A percentile compares a stretch with the other conserved stretches of the same genome.
phyloP scores from a whole-genome alignment of 768 basidiomycete genomes.

The Trametes coccinea region DNA sequence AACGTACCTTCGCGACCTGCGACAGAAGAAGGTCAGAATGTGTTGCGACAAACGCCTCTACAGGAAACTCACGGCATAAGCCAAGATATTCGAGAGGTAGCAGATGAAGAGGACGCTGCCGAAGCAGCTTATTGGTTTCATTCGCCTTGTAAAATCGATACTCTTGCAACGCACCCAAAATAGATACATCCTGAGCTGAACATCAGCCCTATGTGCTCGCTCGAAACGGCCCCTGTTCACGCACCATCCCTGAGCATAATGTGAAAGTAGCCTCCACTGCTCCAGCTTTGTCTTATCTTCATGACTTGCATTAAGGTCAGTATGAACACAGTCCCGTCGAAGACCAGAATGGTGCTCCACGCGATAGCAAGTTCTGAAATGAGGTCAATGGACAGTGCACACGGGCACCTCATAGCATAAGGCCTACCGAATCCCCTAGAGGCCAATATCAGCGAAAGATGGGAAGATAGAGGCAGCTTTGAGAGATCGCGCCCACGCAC shows the following conservation, averaged over 20 bases:
- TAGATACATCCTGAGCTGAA: conserved; percentile 3
- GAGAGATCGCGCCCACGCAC: background rate
- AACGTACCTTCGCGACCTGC: background rate
- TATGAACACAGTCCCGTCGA: conserved; percentile 10
- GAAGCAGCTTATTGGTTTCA: too few species aligned
- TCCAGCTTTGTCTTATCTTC: background rate
- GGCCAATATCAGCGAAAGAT: too few species aligned
- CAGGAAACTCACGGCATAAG: background rate
- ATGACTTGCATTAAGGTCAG: conserved; percentile 9
- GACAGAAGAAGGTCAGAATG: background rate
- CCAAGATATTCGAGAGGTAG: conserved; percentile 8
- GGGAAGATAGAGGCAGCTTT: too few species aligned
- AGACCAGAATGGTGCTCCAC: conserved; percentile 15
- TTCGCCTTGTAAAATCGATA: too few species aligned
- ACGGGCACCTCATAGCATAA: too few species aligned
- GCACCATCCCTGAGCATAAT: conserved; percentile 14
- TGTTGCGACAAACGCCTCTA: background rate
- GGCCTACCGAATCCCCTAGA: background rate
- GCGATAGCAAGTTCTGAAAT: conserved; percentile 4
- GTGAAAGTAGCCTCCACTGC: background rate
- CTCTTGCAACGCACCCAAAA: background rate
- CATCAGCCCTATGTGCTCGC: background rate
- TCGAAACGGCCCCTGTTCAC: background rate
- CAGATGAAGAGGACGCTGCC: conserved; percentile 6
- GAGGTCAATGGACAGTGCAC: background rate